Evolutionary conservation across 78 protist species (phyloP), one percentile per base, ranked within the genome.

Genomic region (Tieghemostelium lacteum): DNA sequence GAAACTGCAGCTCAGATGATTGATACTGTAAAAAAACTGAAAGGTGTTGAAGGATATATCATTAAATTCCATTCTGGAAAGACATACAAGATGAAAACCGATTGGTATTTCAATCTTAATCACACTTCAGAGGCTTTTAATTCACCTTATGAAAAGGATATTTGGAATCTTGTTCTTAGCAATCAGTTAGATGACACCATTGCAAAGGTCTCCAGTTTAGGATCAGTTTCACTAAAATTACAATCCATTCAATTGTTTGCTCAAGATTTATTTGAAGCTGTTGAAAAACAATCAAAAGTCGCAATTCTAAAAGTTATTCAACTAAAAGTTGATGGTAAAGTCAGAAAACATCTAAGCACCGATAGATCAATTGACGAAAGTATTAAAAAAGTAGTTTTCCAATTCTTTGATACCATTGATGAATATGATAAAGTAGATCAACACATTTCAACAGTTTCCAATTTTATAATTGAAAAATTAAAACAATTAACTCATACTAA

Each of bases 11-110:
- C 55, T 4, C 49, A 66, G 16, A 31, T 78, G 50, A 33, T 83
- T 2, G 19, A 22, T 6, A 17, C 36, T 3, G 91, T 69, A 12
- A 14, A 42, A n/a, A 36, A 31, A 0, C 37, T 83, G 49, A 29
- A n/a, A 34, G 8, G 58, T 42, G 28, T 71, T 24, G 91, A 83
- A 58, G 91, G 91, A 6, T 83, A 64, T 31, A 70, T 83, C 29
- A n/a, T 83, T 4, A 34, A 40, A 20, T 69, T 83, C 1, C 78
- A 83, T 8, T 24, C 33, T 31, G 91, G 91, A 19, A 34, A 28
- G 14, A 62, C 52, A 2, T 83, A 83, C 40, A 83, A 83, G 50
- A 37, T 83, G 33, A 83, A 83, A 37, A 33, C 54, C 17, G 67
- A 83, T 12, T 83, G 91, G 91, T 83, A 83, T 22, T 45, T 83